Percentiles rank a stretch among this genome's conserved stretches.
These are phyloP conservation scores for Pontederia paniculata DNA, from an alignment of 176 grass and related monocot genomes.

Conservation along the genomic window DNA sequence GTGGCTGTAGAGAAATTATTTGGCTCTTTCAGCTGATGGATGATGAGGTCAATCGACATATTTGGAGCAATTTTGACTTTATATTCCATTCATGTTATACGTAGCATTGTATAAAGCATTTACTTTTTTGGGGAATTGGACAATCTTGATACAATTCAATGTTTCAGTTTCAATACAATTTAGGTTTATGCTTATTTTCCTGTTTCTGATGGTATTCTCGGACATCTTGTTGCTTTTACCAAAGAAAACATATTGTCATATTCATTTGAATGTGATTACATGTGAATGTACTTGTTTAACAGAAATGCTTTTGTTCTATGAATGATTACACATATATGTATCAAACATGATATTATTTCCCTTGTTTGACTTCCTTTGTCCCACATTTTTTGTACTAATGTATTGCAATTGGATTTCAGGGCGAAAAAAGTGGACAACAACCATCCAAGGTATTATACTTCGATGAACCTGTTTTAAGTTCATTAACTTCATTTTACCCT, in stretches of 20 bases:
- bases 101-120: too few relatives aligned
- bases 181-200: too few relatives aligned
- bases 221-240: not conserved
- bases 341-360: not conserved
- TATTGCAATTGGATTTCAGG: constrained; percentile 31
- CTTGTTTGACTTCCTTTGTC: not conserved
- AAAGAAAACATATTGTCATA: not conserved
- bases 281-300: not conserved
- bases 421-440: constrained; percentile 39
- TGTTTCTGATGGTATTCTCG: not conserved
- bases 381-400: constrained; percentile 25
- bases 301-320: not conserved
- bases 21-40: constrained; percentile 1
- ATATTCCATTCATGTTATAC: too few relatives aligned
- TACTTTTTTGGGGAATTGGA: too few relatives aligned
- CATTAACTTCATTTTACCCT: not conserved
- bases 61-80: too few relatives aligned
- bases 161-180: too few relatives aligned
- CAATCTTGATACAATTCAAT: too few relatives aligned
- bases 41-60: too few relatives aligned
- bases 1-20: not conserved
- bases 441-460: constrained; percentile 56
- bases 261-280: not conserved
- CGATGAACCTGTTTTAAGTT: constrained; percentile 9
- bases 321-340: not conserved